Evolutionary conservation across 108 stramenopile genomes (phyloP).

Genomic region (Cyclotella distinguenda): DNA sequence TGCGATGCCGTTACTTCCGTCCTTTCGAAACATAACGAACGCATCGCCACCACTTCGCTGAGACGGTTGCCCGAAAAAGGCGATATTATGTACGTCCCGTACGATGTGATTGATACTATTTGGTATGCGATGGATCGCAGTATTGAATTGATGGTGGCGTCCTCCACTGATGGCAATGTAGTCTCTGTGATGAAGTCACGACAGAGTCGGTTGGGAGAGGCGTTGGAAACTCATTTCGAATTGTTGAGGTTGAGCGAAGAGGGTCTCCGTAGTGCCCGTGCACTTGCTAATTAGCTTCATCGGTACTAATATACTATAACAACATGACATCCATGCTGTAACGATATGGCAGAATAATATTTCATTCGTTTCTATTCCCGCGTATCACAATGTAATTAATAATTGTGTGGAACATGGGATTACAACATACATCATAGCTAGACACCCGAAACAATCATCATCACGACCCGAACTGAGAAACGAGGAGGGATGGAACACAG

Average conservation of each 20-base stretch:
- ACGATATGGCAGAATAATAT: too few species aligned
- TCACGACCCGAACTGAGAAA: too few species aligned
- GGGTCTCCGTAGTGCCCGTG: slow-evolving; percentile 55
- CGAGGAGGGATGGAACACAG: too few species aligned
- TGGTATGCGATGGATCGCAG: slow-evolving; percentile 65
- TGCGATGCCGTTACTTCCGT: slow-evolving; percentile 57
- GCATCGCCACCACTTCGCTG: slow-evolving; percentile 21
- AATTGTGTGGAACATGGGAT: too few species aligned
- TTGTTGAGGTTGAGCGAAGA: slow-evolving; percentile 51
- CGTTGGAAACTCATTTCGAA: slow-evolving; percentile 55
- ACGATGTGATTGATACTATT: slow-evolving; percentile 69
- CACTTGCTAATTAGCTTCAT: slow-evolving; percentile 12
- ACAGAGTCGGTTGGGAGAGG: slow-evolving; percentile 50
- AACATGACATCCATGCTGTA: too few species aligned
- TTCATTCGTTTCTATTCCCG: too few species aligned
- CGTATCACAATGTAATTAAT: too few species aligned
- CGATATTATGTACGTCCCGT: slow-evolving; percentile 77
- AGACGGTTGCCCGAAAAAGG: slow-evolving; percentile 79
- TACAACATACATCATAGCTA: too few species aligned
- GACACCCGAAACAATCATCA: too few species aligned
- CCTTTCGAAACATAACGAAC: slow-evolving; percentile 24
- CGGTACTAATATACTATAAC: too few species aligned
- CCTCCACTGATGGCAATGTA: too few species aligned
- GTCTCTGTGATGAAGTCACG: slow-evolving; percentile 25
- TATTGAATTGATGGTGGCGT: too few species aligned